Evolutionary conservation across 345 rosid genomes (phyloP).

Genomic region (Bretschneidera sinensis): DNA sequence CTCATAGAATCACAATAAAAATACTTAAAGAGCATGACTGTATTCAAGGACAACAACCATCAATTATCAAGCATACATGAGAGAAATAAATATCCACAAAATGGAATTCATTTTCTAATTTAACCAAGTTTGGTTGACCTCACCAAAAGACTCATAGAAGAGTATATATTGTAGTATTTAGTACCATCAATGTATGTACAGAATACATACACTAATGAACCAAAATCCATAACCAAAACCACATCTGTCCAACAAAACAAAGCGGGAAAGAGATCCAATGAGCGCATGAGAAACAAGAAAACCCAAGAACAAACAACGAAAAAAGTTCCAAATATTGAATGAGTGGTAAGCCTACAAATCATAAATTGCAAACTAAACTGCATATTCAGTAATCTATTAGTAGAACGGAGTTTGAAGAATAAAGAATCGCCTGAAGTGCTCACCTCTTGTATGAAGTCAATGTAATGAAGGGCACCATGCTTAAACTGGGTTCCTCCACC

Average conservation of each 20-base stretch:
- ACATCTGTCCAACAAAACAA: too few relatives aligned
- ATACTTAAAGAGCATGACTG: neutral
- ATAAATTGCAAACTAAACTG: neutral
- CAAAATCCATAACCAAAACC: neutral
- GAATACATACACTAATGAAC: too few relatives aligned
- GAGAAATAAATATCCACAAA: neutral
- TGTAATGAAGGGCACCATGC: slow-evolving; percentile 88
- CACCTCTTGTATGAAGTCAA: slow-evolving; percentile 92
- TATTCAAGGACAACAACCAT: neutral
- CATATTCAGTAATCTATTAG: neutral
- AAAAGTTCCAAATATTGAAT: neutral
- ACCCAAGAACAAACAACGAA: neutral
- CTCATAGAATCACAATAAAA: neutral
- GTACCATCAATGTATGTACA: neutral
- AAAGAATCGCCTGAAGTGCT: slow-evolving; percentile 14
- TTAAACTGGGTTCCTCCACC: slow-evolving; percentile 98
- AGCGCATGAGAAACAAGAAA: neutral
- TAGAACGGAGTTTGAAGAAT: slow-evolving; percentile 5
- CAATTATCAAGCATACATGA: neutral
- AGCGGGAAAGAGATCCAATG: neutral
- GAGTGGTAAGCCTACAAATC: neutral
- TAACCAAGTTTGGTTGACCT: neutral
- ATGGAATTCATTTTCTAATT: neutral
- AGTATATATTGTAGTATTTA: too few relatives aligned
- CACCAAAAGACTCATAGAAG: neutral